Evolutionary conservation across 2,329 filamentous ascomycete genomes (phyloP).

Genomic region (Neophaeococcomyces aloes): DNA sequence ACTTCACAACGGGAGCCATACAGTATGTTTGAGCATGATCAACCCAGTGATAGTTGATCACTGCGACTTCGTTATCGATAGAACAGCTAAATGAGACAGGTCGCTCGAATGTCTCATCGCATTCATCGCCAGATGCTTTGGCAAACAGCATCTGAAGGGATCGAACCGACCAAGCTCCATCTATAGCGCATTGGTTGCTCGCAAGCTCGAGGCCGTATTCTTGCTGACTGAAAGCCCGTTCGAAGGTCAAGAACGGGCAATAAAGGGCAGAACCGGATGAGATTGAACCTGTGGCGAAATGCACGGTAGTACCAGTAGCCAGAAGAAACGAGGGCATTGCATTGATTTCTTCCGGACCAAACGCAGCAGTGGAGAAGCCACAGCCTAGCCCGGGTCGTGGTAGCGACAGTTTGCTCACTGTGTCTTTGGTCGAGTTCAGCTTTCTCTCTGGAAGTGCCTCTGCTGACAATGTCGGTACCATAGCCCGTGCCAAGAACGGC

Average conservation of each 20-base stretch:
- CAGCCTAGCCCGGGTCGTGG: conserved; percentile 19
- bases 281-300: conserved; percentile 19
- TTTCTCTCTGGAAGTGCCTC: conserved; percentile 19
- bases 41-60: conserved; percentile 22
- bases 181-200: conserved; percentile 21
- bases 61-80: conserved; percentile 19
- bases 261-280: conserved; percentile 18
- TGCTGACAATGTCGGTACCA: conserved; percentile 17
- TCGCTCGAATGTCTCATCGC: not conserved
- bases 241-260: conserved; percentile 19
- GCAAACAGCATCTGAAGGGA: conserved; percentile 19
- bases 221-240: conserved; percentile 14
- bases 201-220: conserved; percentile 17
- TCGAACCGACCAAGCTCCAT: conserved; percentile 20
- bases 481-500: conserved; percentile 15
- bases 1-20: conserved; percentile 21
- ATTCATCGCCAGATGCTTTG: conserved; percentile 8
- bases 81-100: conserved; percentile 19
- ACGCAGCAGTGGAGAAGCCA: conserved; percentile 16
- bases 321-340: conserved; percentile 16
- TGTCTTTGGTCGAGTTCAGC: conserved; percentile 11
- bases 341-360: conserved; percentile 13
- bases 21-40: conserved; percentile 19
- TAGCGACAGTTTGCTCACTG: conserved; percentile 13
- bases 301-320: conserved; percentile 17